Evolutionary conservation across 2,329 filamentous ascomycete genomes (phyloP), one percentile per base, ranked within the genome.

Genomic region (Incumbomyces delicatus): DNA sequence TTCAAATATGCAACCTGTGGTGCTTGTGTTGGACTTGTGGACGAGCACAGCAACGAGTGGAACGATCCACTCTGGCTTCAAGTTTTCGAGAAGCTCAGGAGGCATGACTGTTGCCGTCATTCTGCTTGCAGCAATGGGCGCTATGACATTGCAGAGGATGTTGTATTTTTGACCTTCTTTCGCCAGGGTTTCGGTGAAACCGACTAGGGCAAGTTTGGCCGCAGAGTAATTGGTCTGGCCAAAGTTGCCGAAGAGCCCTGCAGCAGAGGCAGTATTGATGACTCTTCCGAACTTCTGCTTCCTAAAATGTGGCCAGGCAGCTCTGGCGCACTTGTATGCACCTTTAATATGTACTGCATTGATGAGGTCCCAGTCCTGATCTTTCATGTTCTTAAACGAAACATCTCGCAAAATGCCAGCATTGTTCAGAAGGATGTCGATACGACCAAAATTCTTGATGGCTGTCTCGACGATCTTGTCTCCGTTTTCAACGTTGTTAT

Each of bases 151-250:
- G 73, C 76, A 80, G 60, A 95, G 71, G 58, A 98, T 96, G 76
- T 96, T 96, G 74, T 98, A 98, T 72, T 96, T 96, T 63, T 79
- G 74, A 56, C 92, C 92, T 73, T 98, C 92, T 76, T 96, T 96
- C 50, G 92, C 92, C 53, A 98, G 77, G 3, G 92, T 95, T 76
- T 98, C 90, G 33, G 89, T 95, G 73, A 96, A 96, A 57, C 90
- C 92, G 52, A 98, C 88, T 72, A 94, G 81, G 55, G 86, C 85
- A 54, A 96, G 77, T 75, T 96, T 98, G 62, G 92, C 92, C 51
- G 92, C 89, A 45, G 90, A 94, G 72, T 98, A 98, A 71, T 95
- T 96, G 65, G 82, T 80, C 73, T 96, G 90, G 56, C 90, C 92
- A 62, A 95, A 96, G 71, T 80, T 92, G 61, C 92, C 92, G 65